Conservation (phyloP, 148 eudicot species). For the Fagopyrum homotropicum region DNA sequence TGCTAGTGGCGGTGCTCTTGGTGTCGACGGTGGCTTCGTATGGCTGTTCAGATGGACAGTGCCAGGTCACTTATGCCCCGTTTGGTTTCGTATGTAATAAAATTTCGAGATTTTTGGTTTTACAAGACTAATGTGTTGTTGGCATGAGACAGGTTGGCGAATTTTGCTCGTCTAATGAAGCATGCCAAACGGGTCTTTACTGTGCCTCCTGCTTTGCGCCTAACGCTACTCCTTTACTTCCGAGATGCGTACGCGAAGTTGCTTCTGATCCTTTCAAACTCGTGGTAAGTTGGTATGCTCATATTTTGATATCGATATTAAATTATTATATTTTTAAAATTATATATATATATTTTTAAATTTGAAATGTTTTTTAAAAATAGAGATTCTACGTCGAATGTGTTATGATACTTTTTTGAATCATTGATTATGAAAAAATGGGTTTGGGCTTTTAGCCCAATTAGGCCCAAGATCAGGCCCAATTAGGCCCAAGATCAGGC, state of each 20-base stretch:
- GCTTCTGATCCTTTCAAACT: constrained; percentile 8
- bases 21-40: neutral
- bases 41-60: neutral
- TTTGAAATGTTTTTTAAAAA: too few species aligned
- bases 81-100: neutral
- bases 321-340: too few species aligned
- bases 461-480: too few species aligned
- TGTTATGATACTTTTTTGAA: too few species aligned
- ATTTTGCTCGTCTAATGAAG: neutral
- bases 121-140: neutral
- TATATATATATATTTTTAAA: too few species aligned
- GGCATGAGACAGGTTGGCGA: neutral
- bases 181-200: constrained; percentile 9
- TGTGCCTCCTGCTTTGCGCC: neutral
- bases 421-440: too few species aligned
- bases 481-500: too few species aligned
- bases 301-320: too few species aligned
- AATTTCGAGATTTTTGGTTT: neutral
- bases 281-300: neutral
- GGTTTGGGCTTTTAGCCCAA: too few species aligned
- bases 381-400: too few species aligned
- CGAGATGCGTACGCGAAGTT: neutral
- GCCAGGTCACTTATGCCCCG: neutral
- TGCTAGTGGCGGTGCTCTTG: neutral
- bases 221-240: neutral